A percentile compares a stretch with the other conserved stretches of the same genome.
These are phyloP conservation scores for Physcia stellaris DNA, from an alignment of 495 filamentous ascomycete species.

Conservation along the genomic window DNA sequence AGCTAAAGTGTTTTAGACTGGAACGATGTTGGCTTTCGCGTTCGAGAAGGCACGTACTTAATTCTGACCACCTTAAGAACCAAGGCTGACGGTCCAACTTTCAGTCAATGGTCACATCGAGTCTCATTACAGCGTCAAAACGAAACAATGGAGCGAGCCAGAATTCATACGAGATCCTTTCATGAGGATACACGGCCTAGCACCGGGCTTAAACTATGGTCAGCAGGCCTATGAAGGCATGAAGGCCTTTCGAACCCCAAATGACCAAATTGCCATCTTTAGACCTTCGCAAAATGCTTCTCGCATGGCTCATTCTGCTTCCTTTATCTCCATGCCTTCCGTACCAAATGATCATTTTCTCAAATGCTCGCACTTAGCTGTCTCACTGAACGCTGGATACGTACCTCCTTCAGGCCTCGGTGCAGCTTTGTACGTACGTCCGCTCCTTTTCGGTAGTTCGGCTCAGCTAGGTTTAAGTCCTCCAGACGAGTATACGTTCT, in stretches of 20 bases:
- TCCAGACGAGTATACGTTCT: constrained; percentile 79
- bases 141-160: constrained; percentile 61
- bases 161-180: constrained; percentile 62
- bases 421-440: constrained; percentile 80
- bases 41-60: constrained; percentile 59
- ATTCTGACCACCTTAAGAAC: not conserved
- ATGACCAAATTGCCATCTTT: constrained; percentile 58
- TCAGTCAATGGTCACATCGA: constrained; percentile 69
- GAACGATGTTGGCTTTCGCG: constrained; percentile 77
- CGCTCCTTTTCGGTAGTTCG: constrained; percentile 68
- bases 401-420: constrained; percentile 75
- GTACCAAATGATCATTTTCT: constrained; percentile 63
- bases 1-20: constrained; percentile 43
- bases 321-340: constrained; percentile 64
- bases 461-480: constrained; percentile 71
- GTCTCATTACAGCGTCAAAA: constrained; percentile 53
- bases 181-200: constrained; percentile 78
- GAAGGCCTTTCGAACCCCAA: constrained; percentile 72
- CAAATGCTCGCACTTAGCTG: constrained; percentile 59
- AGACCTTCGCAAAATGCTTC: constrained; percentile 65
- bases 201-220: constrained; percentile 81
- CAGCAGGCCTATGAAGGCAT: constrained; percentile 90
- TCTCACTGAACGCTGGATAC: constrained; percentile 71
- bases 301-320: constrained; percentile 67
- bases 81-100: constrained; percentile 3